Conservation (phyloP, 2,329 filamentous ascomycete genomes). For the Simplicillium sp. region DNA sequence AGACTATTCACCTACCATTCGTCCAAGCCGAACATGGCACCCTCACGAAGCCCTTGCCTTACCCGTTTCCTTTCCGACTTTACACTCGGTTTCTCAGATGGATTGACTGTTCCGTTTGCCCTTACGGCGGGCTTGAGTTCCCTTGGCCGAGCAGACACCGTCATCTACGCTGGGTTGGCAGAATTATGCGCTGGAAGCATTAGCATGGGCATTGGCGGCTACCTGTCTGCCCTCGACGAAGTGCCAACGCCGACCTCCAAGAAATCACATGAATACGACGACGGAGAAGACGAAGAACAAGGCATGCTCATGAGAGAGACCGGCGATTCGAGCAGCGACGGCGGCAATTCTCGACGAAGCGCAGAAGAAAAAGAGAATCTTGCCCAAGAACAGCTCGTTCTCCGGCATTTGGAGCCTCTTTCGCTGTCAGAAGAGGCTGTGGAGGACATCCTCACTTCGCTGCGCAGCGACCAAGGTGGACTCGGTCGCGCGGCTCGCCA, state of each 20-base stretch:
- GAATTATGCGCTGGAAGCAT: constrained; percentile 64
- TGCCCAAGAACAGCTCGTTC: constrained; percentile 13
- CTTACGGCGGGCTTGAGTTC: constrained; percentile 60
- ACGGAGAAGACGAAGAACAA: constrained; percentile 12
- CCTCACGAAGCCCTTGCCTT: constrained; percentile 16
- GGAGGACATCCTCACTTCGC: constrained; percentile 13
- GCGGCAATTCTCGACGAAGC: constrained; percentile 3
- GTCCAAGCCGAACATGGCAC: constrained; percentile 8
- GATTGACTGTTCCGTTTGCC: constrained; percentile 66
- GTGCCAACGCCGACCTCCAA: constrained; percentile 7
- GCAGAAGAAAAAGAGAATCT: constrained; percentile 8
- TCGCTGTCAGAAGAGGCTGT: constrained; percentile 13
- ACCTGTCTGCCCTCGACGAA: constrained; percentile 46
- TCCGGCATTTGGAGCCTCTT: constrained; percentile 22
- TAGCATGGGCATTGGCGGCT: constrained; percentile 65
- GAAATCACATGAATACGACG: background rate
- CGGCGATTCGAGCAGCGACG: constrained; percentile 3
- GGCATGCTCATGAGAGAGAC: constrained; percentile 14
- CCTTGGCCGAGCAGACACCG: constrained; percentile 49
- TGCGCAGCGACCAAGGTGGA: constrained; percentile 20
- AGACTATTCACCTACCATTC: too few relatives aligned
- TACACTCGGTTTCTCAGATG: constrained; percentile 66
- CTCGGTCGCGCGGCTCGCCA: constrained; percentile 13
- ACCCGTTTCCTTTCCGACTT: constrained; percentile 48
- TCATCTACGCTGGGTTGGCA: constrained; percentile 59